A percentile compares a stretch with the other conserved stretches of the same genome.
Evolutionary conservation across 2,329 filamentous ascomycete species (phyloP).

Genomic region (Monosporascus cannonballus): DNA sequence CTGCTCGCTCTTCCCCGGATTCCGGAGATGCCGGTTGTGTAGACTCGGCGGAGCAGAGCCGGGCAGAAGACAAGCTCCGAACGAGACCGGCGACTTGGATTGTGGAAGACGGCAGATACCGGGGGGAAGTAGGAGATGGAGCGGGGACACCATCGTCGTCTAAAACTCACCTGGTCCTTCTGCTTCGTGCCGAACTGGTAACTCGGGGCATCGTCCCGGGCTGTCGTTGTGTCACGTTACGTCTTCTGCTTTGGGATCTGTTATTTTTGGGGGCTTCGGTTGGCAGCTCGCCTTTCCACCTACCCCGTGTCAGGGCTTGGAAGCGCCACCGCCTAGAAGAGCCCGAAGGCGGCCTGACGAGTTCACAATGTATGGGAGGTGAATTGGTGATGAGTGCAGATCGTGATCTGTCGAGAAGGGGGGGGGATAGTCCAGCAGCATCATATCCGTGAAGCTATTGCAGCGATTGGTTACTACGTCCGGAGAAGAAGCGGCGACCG

Average conservation of each 20-base stretch:
- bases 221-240: conserved; percentile 37
- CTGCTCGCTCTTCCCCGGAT: no score
- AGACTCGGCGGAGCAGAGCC: no score
- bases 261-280: neutral
- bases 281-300: neutral
- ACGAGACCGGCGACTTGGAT: no score
- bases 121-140: neutral
- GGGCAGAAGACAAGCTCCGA: no score
- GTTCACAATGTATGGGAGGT: neutral
- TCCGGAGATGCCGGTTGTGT: no score
- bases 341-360: neutral
- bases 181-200: conserved; percentile 43
- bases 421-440: no score
- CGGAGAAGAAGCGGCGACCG: no score
- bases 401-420: no score
- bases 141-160: neutral
- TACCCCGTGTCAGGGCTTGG: neutral
- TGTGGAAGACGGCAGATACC: no score
- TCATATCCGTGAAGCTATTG: no score
- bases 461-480: no score
- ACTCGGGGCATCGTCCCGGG: conserved; percentile 27
- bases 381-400: neutral
- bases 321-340: neutral
- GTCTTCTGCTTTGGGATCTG: conserved; percentile 33
- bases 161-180: conserved; percentile 30